Evolutionary conservation across 1,284 basidiomycete genomes (phyloP), one percentile per base, ranked within the genome.

Genomic region (Gymnopus androsaceus): DNA sequence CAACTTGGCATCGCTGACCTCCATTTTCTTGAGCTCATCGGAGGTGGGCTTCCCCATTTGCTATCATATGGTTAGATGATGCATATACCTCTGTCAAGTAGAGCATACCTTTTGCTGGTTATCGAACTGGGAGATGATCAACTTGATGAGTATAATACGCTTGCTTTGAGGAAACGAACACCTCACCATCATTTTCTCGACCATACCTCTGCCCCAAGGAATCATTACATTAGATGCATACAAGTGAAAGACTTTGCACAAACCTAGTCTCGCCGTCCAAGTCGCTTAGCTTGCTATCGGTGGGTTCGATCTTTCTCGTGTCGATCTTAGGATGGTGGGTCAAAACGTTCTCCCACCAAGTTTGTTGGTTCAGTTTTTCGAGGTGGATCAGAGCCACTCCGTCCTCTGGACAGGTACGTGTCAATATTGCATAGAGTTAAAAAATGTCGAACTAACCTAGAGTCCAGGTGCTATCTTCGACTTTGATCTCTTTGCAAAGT

Each of bases 161-260:
- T n/a, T 60, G 31, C 36, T 58, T 23, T 56, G n/a, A 36, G 47
- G 40, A 55, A 41, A 37, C 37, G 33, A 53, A 54, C 37, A 14
- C 54, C 89, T 64, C 74, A 95, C 95, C 96, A 99, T 99, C 97
- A 99, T 99, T 78, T 99, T 99, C 75, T 99, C 97, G 0, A 99
- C 97, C 92, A 99, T 94, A 0, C 92, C 94, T 64, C 96, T 92
- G 66, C 7, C 36, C 33, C 54, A 56, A 7, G 30, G 15, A 17
- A 46, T 36, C 11, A 11, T 54, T 14, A 50, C 45, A n/a, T 49
- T 27, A 15, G 37, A 63, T 31, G 63, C 42, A 6, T 23, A 46
- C 9, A 23, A 47, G 17, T 44, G 65, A 27, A 46, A 19, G 14
- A 21, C 27, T n/a, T 7, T 25, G 17, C n/a, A 40, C 47, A 11